Base-by-base conservation (phyloP, 2,329 filamentous ascomycete genomes). In the Fusarium decemcellulare region DNA sequence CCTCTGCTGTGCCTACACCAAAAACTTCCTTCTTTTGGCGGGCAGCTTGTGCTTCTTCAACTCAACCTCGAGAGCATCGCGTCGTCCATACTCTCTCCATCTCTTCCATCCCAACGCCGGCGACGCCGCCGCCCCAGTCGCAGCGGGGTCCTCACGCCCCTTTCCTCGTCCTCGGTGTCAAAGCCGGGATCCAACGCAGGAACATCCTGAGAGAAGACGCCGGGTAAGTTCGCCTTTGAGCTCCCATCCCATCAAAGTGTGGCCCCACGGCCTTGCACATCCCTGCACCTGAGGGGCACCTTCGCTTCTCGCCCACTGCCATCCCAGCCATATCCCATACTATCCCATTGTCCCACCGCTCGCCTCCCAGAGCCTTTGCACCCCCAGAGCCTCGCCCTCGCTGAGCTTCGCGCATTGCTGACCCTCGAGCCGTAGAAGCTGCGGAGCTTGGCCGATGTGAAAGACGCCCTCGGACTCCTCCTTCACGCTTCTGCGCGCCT, bases 211-310 rank as follows among this genome's bases (percentile, higher is more conserved):
- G 44, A 44, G 37, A 59, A 32, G 43, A 44, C 9, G 9, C 50
- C 30, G 29, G 59, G 68, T 72, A 23, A 69, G 65, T 69, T 69
- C 44, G 23, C 43, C 53, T 34, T 67, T 65, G 51, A 71, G 68
- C 68, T 61, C 66, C 29, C 55, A 30, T 61, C 51, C 29, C 55
- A 30, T 61, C 51, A 48, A 60, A 66, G 55, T 72, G 71, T 73
- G 71, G 72, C 71, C 72, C 71, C 72, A 74, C 67, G 71, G 62
- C 61, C 69, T 39, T 68, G 51, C 55, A 64, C 67, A 74, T 68
- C 72, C 72, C 70, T 74, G 72, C 72, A 67, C 59, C 67, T 61
- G 72, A 74, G 72, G 72, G 72, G 72, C 72, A 74, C 71, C 50
- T 74, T 74, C 72, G 72, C 72, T 74, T 74, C 68, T 64, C 60